Base-by-base conservation (phyloP, 257 asterid species). In the Avicennia marina region DNA sequence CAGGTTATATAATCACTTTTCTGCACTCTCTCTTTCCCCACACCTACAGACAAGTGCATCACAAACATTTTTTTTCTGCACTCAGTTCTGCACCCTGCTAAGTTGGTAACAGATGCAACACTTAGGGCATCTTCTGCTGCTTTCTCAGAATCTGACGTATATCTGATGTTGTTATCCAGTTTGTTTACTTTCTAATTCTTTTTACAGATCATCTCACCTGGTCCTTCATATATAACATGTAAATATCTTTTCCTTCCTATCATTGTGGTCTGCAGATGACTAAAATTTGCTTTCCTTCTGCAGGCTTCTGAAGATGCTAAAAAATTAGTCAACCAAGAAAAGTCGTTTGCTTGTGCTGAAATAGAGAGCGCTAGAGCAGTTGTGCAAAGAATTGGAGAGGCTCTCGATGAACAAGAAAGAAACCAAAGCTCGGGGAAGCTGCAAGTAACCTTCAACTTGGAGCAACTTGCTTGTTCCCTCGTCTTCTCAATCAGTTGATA, bases 221-320 rank as follows among this genome's bases (percentile, higher is more conserved):
- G n/a, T n/a, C n/a, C n/a, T n/a, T n/a, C n/a, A n/a, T n/a, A n/a
- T n/a, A n/a, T n/a, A n/a, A n/a, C n/a, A n/a, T n/a, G n/a, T n/a
- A n/a, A n/a, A n/a, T n/a, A n/a, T n/a, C n/a, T n/a, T n/a, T n/a
- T n/a, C n/a, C n/a, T n/a, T n/a, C n/a, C n/a, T n/a, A n/a, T n/a
- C n/a, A n/a, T n/a, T n/a, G n/a, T n/a, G n/a, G 31, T 26, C 16
- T 26, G 18, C 5, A n/a, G 33, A 61, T 13, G 7, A 27, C 15
- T 53, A 11, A 64, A 22, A 2, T 13, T 34, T 48, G 20, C 25
- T 65, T 60, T 47, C 39, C 2, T 25, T 53, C 26, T 59, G 31
- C 79, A 90, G 98, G 98, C 98, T 72, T 87, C 98, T 16, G 98
- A 90, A 61, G 98, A 90, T 81, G 98, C 98, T 48, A 90, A 88